A percentile compares a stretch with the other conserved stretches of the same genome.
These are phyloP conservation scores for Aspergillus sp. DNA, from an alignment of 2,329 filamentous ascomycete genomes.

Conservation along the genomic window DNA sequence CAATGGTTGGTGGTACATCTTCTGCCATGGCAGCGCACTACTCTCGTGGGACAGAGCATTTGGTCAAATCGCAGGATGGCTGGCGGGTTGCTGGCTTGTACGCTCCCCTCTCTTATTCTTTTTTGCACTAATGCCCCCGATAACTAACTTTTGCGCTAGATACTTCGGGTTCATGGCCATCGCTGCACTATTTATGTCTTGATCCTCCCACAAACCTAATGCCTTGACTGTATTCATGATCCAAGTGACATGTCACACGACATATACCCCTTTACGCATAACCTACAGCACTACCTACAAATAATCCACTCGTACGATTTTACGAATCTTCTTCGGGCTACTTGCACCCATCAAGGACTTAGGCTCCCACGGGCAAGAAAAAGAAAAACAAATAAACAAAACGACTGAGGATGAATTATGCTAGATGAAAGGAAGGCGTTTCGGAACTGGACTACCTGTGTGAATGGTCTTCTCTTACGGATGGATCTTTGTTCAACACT, in stretches of 20 bases:
- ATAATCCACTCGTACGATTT: neutral
- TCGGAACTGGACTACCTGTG: neutral
- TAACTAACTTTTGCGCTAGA: constrained; percentile 19
- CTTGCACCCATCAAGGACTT: neutral
- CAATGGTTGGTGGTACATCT: constrained; percentile 53
- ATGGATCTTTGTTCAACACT: neutral
- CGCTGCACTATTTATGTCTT: constrained; percentile 40
- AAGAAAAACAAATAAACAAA: too few relatives aligned
- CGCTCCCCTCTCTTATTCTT: constrained; percentile 11
- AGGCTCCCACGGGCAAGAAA: neutral
- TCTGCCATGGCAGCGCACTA: constrained; percentile 39
- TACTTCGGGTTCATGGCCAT: constrained; percentile 43
- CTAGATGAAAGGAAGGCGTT: neutral
- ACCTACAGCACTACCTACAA: neutral
- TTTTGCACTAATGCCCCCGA: neutral
- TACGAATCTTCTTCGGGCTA: neutral
- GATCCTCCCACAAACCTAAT: constrained; percentile 3
- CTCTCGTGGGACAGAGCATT: constrained; percentile 33
- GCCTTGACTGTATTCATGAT: neutral
- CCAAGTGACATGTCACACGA: neutral
- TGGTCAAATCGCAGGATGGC: constrained; percentile 40
- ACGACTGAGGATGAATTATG: neutral
- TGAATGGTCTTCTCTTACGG: neutral
- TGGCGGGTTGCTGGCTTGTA: constrained; percentile 43
- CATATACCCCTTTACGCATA: neutral